Base-by-base conservation (phyloP, 495 filamentous ascomycete species). In the Tuber brumale region DNA sequence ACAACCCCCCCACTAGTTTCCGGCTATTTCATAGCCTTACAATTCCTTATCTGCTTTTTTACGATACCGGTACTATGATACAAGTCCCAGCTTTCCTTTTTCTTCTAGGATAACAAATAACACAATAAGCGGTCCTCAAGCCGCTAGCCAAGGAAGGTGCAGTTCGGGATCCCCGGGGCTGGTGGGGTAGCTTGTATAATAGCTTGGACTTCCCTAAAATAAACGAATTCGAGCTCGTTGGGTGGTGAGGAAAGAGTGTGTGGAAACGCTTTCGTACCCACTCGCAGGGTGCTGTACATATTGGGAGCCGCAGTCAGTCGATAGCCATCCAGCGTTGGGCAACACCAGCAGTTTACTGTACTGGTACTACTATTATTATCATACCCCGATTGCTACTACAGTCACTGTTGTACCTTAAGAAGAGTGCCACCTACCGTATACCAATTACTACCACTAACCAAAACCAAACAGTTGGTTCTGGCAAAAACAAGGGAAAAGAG, bases 401-500 rank as follows among this genome's bases (percentile, higher is more conserved):
- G 31, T 3, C 18, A 14, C 57, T 9, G 14, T 66, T 66, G 57
- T 66, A 66, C 27, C 57, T 66, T 66, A 31, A 31, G 9, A 27
- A 61, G 57, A 31, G 27, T 16, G 2, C 57, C 16, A 10, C 48
- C 23, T 57, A 39, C 37, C 37, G 37, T 39, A 27, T 10, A n/a
- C 23, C 48, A 57, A n/a, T 7, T 39, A 0, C 48, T 57, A 10
- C 23, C 48, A 27, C 57, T n/a, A 66, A 31, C 57, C n/a, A 66
- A 66, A 66, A 66, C n/a, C 57, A 31, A 66, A 66, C 57, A 31
- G 31, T 31, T 66, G n/a, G 57, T 31, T 66, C 57, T 2, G n/a
- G 27, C n/a, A 66, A 14, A n/a, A 66, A 31, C n/a, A 31, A 10
- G 14, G 10, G 27, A 31, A 10, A 51, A 85, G 86, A 27, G 80